Percentiles rank a stretch among this genome's conserved stretches.
phyloP scores from a whole-genome alignment of 2,329 filamentous ascomycete species.

The Fusarium sp. region DNA sequence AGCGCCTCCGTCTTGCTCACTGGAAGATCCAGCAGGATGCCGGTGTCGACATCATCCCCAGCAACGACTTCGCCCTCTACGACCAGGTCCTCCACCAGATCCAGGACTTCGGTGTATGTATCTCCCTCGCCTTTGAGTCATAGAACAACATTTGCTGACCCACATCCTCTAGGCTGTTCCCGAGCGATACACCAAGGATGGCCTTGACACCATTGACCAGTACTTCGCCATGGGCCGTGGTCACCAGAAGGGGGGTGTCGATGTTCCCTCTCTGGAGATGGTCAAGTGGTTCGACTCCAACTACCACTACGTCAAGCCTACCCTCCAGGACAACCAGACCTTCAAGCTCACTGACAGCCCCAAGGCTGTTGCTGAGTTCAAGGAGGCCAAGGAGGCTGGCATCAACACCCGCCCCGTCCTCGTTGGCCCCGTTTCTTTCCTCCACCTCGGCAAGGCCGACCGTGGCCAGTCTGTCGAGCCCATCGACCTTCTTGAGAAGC shows the following conservation, averaged over 20 bases:
- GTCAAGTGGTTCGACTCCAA: conserved; percentile 99
- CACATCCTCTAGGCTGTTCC: conserved; percentile 73
- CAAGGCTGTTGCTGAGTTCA: conserved; percentile 94
- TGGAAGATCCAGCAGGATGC: conserved; percentile 99
- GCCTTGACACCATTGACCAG: conserved; percentile 88
- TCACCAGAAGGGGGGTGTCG: conserved; percentile 92
- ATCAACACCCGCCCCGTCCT: conserved; percentile 93
- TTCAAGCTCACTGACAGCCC: conserved; percentile 89
- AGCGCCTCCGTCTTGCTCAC: conserved; percentile 95
- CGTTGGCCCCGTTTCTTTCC: conserved; percentile 96
- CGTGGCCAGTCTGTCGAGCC: conserved; percentile 92
- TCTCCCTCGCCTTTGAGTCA: not conserved
- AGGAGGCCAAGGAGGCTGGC: conserved; percentile 97
- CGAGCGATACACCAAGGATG: conserved; percentile 91
- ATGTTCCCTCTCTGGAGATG: conserved; percentile 97
- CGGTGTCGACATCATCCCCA: conserved; percentile 96
- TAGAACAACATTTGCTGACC: conserved; percentile 17
- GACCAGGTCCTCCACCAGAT: conserved; percentile 98
- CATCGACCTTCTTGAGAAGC: conserved; percentile 92
- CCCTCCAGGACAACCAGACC: conserved; percentile 93
- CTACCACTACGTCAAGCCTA: conserved; percentile 99
- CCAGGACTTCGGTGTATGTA: conserved; percentile 91
- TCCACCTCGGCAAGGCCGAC: conserved; percentile 97
- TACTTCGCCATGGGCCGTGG: conserved; percentile 99
- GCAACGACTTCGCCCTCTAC: conserved; percentile 99